These are phyloP conservation scores for Colletotrichum echinochloae DNA, from an alignment of 2,329 filamentous ascomycete genomes.

Conservation along the genomic window DNA sequence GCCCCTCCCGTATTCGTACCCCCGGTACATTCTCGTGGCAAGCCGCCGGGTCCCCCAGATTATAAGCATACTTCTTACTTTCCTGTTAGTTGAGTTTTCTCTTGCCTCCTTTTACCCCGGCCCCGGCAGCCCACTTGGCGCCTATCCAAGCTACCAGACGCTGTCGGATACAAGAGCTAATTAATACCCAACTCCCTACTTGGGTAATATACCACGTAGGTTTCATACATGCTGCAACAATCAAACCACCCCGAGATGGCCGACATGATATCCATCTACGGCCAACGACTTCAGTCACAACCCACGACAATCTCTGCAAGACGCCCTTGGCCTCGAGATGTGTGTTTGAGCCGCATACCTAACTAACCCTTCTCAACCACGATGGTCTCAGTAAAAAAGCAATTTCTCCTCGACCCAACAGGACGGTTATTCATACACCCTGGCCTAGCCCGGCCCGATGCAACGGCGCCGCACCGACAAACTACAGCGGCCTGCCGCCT, in stretches of 20 bases:
- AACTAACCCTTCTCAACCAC: neutral
- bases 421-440: neutral
- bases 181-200: too few species aligned
- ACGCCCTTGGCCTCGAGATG: too few species aligned
- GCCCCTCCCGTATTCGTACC: neutral
- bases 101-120: neutral
- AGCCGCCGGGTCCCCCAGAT: slow-evolving; percentile 23
- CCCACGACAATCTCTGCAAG: neutral
- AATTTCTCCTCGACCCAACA: neutral
- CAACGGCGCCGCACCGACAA: slow-evolving; percentile 26
- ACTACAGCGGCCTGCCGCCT: slow-evolving; percentile 9
- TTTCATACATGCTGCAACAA: neutral
- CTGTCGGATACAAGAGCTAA: neutral
- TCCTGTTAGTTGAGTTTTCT: neutral
- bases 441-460: neutral
- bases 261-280: neutral
- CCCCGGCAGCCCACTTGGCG: neutral
- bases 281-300: neutral
- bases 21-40: neutral
- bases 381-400: neutral
- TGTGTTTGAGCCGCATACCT: neutral
- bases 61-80: slow-evolving; percentile 26
- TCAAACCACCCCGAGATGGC: too few species aligned
- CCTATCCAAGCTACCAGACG: neutral
- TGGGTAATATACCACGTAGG: too few species aligned